Evolutionary conservation across 129 eudicot genomes (phyloP), one percentile per base, ranked within the genome.

Genomic region (Artemisia tridentata): DNA sequence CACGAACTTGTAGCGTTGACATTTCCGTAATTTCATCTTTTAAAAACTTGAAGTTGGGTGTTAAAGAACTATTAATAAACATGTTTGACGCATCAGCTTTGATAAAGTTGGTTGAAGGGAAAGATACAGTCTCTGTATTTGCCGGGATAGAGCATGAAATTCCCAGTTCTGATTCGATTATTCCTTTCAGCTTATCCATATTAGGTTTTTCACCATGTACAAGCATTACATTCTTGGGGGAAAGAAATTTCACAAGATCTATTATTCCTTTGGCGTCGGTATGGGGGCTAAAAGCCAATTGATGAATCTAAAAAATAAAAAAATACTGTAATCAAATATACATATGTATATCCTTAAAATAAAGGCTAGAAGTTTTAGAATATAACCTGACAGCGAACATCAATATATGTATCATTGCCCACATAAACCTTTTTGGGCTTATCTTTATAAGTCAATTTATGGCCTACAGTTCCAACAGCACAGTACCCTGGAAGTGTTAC

Each of bases 211-310:
- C 96, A 15, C 96, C 99, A 49, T 93, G 99, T 52, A 90, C 93
- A 38, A 93, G 97, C 7, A 93, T 75, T 67, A 90, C 93, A 34
- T 90, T 72, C 79, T 90, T 93, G 15, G 99, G 99, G n/a, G 86
- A 82, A 19, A 93, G 93, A 85, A 93, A 93, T 18, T 79, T 90
- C 25, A 93, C 83, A 34, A 90, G 92, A 83, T 90, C 99, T 96
- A 90, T 87, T 18, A 93, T 93, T 68, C 99, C 99, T 75, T 87
- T 93, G 63, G 90, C 86, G 75, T 93, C 99, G 0, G 99, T 93
- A 75, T 93, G 99, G 29, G 97, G 86, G 76, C 99, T 93, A 71
- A 93, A 90, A 9, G 99, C 86, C 65, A 93, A 76, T 61, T 88
- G 96, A 82, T 93, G 92, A 72, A 93, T 83, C 99, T 93, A 79